Evolutionary conservation across 768 basidiomycete species (phyloP), one percentile per base, ranked within the genome.

Genomic region (Trametes elegans): DNA sequence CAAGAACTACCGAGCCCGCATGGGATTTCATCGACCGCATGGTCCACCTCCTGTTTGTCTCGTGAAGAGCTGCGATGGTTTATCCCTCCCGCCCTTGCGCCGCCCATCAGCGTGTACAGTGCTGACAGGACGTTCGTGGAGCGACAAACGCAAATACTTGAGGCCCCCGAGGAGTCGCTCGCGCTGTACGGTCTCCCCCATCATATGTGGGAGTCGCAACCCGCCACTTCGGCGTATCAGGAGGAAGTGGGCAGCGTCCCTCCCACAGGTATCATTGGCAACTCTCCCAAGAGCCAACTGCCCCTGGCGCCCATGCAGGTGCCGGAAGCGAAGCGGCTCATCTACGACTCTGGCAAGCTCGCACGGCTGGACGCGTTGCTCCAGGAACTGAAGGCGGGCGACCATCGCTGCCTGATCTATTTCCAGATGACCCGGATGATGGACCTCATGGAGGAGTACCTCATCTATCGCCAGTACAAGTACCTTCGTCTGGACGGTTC

Each of bases 391-490:
- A 98, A 97, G 73, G 79, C 84, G 31, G 89, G 86, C 1, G 95
- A 95, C 58, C 97, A 99, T 71, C 86, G 94, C 41, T 93, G 96
- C 13, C 73, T 99, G 63, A 80, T 99, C 18, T 99, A 98, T 74
- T 98, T 98, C 85, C 97, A 99, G 71, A 99, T 99, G 97, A 98
- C 96, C 11, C 84, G 88, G 55, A 99, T 98, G 97, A 97, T 99
- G 87, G 95, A 98, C 69, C 76, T 98, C 45, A 95, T 98, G 84
- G 97, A 98, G 70, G 97, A 98, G 69, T 99, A 98, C 69, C 78
- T 99, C 57, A 92, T 97, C 54, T 97, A 90, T 73, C 86, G 96
- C 2, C 95, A 98, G 69, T 93, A 93, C 77, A 95, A 93, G 70
- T 97, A 98, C 67, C 75, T 97, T 16, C 82, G 95, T 32, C 74